Base-by-base conservation (phyloP, 305 asterid genomes). In the Solanum aculeatissimum region DNA sequence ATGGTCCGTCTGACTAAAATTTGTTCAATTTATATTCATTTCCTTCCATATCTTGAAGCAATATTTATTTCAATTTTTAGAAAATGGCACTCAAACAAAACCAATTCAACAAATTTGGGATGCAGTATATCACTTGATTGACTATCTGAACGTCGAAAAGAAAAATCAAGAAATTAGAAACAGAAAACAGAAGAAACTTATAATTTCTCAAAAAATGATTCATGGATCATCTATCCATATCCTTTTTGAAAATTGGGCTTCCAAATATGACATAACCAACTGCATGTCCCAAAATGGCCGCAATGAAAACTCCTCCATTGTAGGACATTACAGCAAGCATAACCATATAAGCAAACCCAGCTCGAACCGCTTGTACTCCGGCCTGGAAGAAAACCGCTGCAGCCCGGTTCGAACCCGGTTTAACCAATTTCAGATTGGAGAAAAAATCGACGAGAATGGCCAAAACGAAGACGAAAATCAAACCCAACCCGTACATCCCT, bases 311-410 rank as follows among this genome's bases (percentile, higher is more conserved):
- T 11, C 98, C 97, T 2, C 98, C 98, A 66, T 95, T 95, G 13
- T 89, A 94, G 1, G 97, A 94, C 88, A 90, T 85, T 83, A 94
- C 97, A n/a, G 98, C 90, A 90, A 95, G 71, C 85, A 95, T 90
- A 65, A 95, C 95, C 91, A 95, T 68, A 68, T 93, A 93, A n/a
- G 91, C 88, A 42, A 95, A 90, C 88, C 98, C 98, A 80, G 97
- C 92, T 87, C 98, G 92, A 45, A 95, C 77, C 1, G 93, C 92
- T 10, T 87, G 91, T 78, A 95, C 69, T 1, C 94, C 98, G 38
- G 89, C 47, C 87, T 91, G 95, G 45, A 93, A 92, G 74, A 88
- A 85, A n/a, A 89, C 42, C 10, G 92, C 66, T 3, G 90, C 93
- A 0, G 32, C 86, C 84, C 97, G 91, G 49, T 85, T 87, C 21